Conservation (phyloP, 2,329 filamentous ascomycete species). For the Aspergillus uvarum region DNA sequence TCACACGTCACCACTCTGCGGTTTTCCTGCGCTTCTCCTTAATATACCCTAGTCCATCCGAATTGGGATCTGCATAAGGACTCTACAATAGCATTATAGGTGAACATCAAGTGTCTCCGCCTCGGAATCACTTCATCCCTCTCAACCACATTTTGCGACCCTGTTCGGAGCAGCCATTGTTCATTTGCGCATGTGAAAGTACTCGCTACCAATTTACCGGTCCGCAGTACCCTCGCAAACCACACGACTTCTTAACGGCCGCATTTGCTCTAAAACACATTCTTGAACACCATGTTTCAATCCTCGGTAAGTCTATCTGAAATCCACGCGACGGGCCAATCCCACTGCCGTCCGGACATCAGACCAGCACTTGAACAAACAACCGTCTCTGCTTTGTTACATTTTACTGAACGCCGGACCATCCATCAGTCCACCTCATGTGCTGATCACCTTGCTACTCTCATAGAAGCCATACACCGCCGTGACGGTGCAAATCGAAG, state of each 20-base stretch:
- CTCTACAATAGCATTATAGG: not conserved
- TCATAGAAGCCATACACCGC: conserved; percentile 82
- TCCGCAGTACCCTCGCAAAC: not conserved
- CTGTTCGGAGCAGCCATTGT: not conserved
- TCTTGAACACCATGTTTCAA: conserved; percentile 34
- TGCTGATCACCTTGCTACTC: not conserved
- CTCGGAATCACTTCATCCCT: not conserved
- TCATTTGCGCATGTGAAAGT: not conserved
- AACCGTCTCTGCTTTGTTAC: not conserved
- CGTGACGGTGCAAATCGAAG: conserved; percentile 88
- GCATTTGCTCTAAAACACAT: not conserved
- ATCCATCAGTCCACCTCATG: not conserved
- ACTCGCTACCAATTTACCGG: not conserved
- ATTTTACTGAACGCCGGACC: not conserved
- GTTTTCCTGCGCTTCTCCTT: not conserved
- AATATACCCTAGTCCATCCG: not conserved
- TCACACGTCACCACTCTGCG: conserved; percentile 17
- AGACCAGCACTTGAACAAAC: not conserved
- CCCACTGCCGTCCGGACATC: not conserved
- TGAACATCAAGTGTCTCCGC: not conserved
- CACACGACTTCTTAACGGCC: not conserved
- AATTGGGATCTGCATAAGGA: not conserved
- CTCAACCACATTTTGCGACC: not conserved
- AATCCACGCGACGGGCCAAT: not conserved
- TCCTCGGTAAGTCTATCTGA: conserved; percentile 29